Base-by-base conservation (phyloP, 2,329 filamentous ascomycete genomes). In the Fulvia fulva region DNA sequence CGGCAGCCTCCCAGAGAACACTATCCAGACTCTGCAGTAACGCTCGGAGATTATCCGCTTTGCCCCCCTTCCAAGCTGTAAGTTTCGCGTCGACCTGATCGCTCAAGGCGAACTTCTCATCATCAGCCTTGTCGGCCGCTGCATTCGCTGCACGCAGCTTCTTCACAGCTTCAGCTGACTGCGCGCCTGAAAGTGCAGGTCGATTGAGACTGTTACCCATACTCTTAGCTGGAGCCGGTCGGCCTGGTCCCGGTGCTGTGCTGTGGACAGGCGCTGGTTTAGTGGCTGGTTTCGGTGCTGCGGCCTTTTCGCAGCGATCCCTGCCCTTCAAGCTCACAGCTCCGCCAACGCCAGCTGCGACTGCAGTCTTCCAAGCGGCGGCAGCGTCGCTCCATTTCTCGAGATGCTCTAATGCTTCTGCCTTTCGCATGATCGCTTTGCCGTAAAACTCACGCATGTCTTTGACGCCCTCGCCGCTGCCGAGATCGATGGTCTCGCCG, bases 371-470 rank as follows among this genome's bases (percentile, higher is more conserved):
- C 94, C 94, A 99, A 0, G 89, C 86, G 1, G 80, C 77, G 0
- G 85, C 86, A 1, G 94, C 94, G 52, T 97, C 93, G 2, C 78
- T 76, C 93, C 93, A 99, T 71, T 88, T 90, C 76, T 99, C 94
- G 80, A 99, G 88, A 70, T 96, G 89, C 74, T 99, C 94, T 7
- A 97, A 80, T 1, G 91, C 94, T 75, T 99, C 94, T 0, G 94
- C 94, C 77, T 97, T 97, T 55, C 94, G 88, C 76, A 90, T 93
- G 28, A 97, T 78, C 0, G 93, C 93, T 74, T 97, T 99, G 54
- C 91, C 92, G 70, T 89, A 97, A 62, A 96, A 89, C 19, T 96
- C 92, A 63, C 85, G 88, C 90, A 99, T 96, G 50, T 93, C 88
- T 65, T 95, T 94, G 21, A 80, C 79, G 7, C 77, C 76, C 56